Base-by-base conservation (phyloP, 768 basidiomycete species). In the Collybia nuda region DNA sequence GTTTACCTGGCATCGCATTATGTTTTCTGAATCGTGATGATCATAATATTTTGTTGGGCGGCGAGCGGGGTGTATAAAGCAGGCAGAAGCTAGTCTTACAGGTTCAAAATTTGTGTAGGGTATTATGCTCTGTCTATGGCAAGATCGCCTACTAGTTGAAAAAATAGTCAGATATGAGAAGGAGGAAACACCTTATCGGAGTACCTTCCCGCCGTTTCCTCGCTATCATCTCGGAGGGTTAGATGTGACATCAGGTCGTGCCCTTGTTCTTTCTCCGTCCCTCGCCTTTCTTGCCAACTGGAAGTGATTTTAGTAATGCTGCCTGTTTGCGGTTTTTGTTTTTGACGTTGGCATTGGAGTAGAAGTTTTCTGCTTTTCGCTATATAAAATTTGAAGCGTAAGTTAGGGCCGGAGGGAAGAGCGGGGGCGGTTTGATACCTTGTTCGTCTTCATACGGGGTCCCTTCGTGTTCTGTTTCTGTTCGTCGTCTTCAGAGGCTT, bases 321-420 rank as follows among this genome's bases (percentile, higher is more conserved):
- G 82, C 77, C 60, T 86, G 88, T 41, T 70, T 69, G 28, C 89
- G 82, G 55, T 82, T 90, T 67, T 88, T 92, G 69, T 92, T 93
- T 75, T 93, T 93, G 55, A 93, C 90, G 55, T 93, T 93, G 4
- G 88, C 81, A 36, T 65, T 78, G 2, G 85, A 81, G 73, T 91
- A 97, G 73, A 93, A 98, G 72, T 98, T 98, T 49, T 79, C 76
- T 8, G 90, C 82, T 70, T 90, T 93, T 74, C 85, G 87, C 93
- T 92, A 62, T 32, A 18, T 17, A 28, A 54, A 42, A 47, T 17
- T 3, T 60, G 23, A 24, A 37, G 47, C 48, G 49, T 48, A 40
- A 40, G 18, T 47, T 48, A 19, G 53, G 18, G 24, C 11, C 12
- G 26, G 35, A n/a, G 12, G 32, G 39, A 15, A 56, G n/a, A 28